Percentiles rank a stretch among this genome's conserved stretches.
Conservation (phyloP, 371 early-diverging fungal genomes). For the Blakeslea trispora region DNA sequence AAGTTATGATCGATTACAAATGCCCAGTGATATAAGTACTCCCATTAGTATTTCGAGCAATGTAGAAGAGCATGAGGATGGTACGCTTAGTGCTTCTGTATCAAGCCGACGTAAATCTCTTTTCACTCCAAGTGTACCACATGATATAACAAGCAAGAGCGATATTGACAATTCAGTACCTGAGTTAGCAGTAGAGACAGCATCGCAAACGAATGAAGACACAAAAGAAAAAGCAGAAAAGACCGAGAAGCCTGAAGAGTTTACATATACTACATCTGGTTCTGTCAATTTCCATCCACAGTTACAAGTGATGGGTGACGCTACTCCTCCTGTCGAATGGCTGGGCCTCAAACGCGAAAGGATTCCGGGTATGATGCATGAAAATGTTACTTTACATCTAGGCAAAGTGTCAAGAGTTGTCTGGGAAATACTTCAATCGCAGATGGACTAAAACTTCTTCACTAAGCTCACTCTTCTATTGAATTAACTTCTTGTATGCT, state of each 20-base stretch:
- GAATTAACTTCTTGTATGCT: no score
- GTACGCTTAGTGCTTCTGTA: not conserved
- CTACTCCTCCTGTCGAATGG: conserved; percentile 68
- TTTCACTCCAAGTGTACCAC: not conserved
- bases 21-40: conserved; percentile 7
- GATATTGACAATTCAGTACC: not conserved
- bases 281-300: conserved; percentile 57
- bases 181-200: not conserved
- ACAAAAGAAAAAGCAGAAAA: conserved; percentile 3
- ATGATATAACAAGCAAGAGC: not conserved
- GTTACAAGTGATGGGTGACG: conserved; percentile 61
- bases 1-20: not conserved
- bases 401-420: conserved; percentile 25
- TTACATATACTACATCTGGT: conserved; percentile 33
- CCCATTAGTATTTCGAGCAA: conserved; percentile 13
- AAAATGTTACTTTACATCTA: conserved; percentile 47
- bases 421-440: conserved; percentile 20
- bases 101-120: not conserved
- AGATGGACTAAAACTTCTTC: conserved; percentile 15
- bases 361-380: conserved; percentile 56
- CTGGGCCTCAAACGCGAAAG: conserved; percentile 56
- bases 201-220: not conserved
- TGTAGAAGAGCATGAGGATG: conserved; percentile 6
- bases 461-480: no score
- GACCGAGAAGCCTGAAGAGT: conserved; percentile 4